phyloP scores from a whole-genome alignment of 2,329 filamentous ascomycete genomes.

The Penicillium concentricum region DNA sequence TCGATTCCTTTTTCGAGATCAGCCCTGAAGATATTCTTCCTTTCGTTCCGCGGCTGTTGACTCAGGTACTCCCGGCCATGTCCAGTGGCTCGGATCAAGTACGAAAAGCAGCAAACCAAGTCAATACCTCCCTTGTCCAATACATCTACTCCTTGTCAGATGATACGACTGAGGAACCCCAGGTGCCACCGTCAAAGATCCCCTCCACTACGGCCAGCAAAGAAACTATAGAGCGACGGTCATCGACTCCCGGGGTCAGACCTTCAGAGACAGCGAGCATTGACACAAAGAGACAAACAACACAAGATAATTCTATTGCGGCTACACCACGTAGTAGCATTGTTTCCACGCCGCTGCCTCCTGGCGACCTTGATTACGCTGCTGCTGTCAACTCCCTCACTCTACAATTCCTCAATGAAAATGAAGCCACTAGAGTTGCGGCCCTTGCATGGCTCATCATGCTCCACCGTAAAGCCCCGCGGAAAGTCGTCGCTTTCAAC shows the following conservation, averaged over 20 bases:
- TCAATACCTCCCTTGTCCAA: slow-evolving; percentile 88
- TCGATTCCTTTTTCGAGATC: slow-evolving; percentile 94
- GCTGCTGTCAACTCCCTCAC: slow-evolving; percentile 92
- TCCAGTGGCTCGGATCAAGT: slow-evolving; percentile 89
- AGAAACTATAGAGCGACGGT: slow-evolving; percentile 42
- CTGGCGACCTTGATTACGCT: slow-evolving; percentile 83
- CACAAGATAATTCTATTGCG: slow-evolving; percentile 32
- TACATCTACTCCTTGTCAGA: slow-evolving; percentile 90
- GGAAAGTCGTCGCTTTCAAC: slow-evolving; percentile 91
- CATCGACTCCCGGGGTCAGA: slow-evolving; percentile 40
- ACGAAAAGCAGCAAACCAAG: slow-evolving; percentile 79
- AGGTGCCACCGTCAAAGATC: slow-evolving; percentile 36
- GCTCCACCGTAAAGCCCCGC: slow-evolving; percentile 91
- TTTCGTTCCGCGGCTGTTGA: slow-evolving; percentile 88
- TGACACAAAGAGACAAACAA: slow-evolving; percentile 33
- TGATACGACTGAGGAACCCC: slow-evolving; percentile 52
- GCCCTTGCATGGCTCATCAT: slow-evolving; percentile 96
- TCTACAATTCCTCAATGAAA: slow-evolving; percentile 89
- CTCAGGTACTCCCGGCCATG: slow-evolving; percentile 89
- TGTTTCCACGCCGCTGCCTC: slow-evolving; percentile 48
- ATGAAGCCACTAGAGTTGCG: slow-evolving; percentile 91
- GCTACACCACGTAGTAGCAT: slow-evolving; percentile 48
- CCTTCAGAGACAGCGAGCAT: slow-evolving; percentile 28
- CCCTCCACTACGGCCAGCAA: slow-evolving; percentile 40
- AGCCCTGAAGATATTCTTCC: slow-evolving; percentile 94